phyloP scores from a whole-genome alignment of 2,329 filamentous ascomycete species.

The Fusarium hostae region DNA sequence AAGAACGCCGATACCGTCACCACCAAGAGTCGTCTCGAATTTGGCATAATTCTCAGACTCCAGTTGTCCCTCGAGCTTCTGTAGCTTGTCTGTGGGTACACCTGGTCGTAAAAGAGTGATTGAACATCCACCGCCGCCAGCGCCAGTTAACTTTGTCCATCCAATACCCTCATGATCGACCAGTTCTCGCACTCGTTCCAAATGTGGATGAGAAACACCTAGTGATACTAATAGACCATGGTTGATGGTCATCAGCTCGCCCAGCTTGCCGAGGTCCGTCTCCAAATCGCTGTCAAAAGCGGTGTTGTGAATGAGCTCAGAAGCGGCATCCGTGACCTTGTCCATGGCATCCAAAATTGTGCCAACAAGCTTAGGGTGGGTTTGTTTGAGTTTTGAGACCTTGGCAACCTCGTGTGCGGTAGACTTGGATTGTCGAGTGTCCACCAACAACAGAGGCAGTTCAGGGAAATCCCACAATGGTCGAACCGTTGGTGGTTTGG shows the following conservation, averaged over 20 bases:
- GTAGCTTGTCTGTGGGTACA: conserved; percentile 65
- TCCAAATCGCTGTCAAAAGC: conserved; percentile 74
- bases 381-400: conserved; percentile 76
- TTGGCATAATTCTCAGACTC: conserved; percentile 79
- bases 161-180: conserved; percentile 90
- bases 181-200: conserved; percentile 91
- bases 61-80: conserved; percentile 72
- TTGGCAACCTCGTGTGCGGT: conserved; percentile 89
- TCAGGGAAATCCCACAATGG: conserved; percentile 90
- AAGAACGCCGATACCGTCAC: conserved; percentile 92
- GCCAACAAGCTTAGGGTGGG: conserved; percentile 81
- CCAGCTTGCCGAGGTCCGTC: conserved; percentile 76
- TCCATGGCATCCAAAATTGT: conserved; percentile 89
- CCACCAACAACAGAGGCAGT: conserved; percentile 87
- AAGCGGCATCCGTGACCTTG: conserved; percentile 68
- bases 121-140: conserved; percentile 93
- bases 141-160: conserved; percentile 97
- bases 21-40: conserved; percentile 90
- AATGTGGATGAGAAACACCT: conserved; percentile 91
- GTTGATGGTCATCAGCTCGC: conserved; percentile 91
- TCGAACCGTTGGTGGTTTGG: conserved; percentile 78
- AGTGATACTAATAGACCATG: conserved; percentile 91
- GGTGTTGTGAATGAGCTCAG: conserved; percentile 65
- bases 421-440: conserved; percentile 88
- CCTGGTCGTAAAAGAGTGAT: conserved; percentile 87